Conservation (phyloP, 371 early-diverging fungal species). For the Mucor circinelloides region DNA sequence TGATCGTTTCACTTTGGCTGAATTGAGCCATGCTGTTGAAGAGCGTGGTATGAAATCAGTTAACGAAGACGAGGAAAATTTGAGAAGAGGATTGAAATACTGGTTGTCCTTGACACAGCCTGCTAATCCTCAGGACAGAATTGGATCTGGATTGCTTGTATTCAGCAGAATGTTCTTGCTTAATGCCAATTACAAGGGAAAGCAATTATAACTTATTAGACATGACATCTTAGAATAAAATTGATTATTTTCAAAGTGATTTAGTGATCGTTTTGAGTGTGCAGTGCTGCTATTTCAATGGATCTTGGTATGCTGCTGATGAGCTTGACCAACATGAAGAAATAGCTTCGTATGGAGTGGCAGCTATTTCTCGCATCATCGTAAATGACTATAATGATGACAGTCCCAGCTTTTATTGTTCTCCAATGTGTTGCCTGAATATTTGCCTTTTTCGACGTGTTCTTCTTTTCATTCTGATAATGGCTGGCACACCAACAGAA, state of each 20-base stretch:
- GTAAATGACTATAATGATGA: neutral
- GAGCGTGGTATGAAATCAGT: slow-evolving; percentile 70
- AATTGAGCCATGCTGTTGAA: slow-evolving; percentile 58
- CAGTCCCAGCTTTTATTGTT: neutral
- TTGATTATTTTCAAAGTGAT: neutral
- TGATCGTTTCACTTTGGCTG: slow-evolving; percentile 40
- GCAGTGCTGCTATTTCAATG: too few species aligned
- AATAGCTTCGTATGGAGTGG: too few species aligned
- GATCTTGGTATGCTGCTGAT: too few species aligned
- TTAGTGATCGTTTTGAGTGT: too few species aligned
- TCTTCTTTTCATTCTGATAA: neutral
- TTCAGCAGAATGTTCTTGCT: slow-evolving; percentile 65
- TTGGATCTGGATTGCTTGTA: slow-evolving; percentile 57
- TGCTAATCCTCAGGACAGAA: slow-evolving; percentile 31
- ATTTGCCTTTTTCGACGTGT: neutral
- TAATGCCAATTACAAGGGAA: slow-evolving; percentile 49
- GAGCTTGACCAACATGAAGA: too few species aligned
- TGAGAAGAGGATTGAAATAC: slow-evolving; percentile 56
- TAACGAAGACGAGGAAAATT: slow-evolving; percentile 45
- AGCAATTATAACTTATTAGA: neutral
- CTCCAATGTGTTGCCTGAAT: too few species aligned
- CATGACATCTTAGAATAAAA: neutral
- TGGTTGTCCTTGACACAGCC: slow-evolving; percentile 51
- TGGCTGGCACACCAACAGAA: neutral
- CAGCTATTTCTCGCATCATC: too few species aligned